phyloP scores from a whole-genome alignment of 176 grass and related monocot genomes.

The Triticum turgidum region DNA sequence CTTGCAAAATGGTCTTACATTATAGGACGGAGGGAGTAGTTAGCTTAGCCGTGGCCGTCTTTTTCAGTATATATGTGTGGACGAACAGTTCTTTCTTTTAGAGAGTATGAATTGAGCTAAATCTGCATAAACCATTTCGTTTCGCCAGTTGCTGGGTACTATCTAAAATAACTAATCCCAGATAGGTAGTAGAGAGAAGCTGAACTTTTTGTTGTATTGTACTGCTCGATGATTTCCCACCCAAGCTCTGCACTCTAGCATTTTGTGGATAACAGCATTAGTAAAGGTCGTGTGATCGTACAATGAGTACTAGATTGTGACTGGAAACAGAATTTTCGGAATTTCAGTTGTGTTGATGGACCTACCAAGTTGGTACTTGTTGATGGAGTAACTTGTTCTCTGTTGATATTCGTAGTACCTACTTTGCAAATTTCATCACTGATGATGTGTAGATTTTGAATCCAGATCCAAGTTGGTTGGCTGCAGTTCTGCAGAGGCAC shows the following conservation, averaged over 20 bases:
- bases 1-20: too few species aligned
- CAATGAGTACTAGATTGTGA: not conserved
- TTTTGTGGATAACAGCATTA: not conserved
- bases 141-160: not conserved
- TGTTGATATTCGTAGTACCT: not conserved
- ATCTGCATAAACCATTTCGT: not conserved
- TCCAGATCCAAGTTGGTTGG: conserved; percentile 20
- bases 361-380: not conserved
- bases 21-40: not conserved
- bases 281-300: not conserved
- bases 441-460: conserved; percentile 29
- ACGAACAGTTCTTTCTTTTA: not conserved
- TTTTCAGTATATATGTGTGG: not conserved
- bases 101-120: not conserved
- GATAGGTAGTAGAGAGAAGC: not conserved
- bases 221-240: not conserved
- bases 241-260: not conserved
- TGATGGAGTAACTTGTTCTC: not conserved
- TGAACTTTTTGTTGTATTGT: not conserved
- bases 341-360: not conserved
- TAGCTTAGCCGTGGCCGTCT: not conserved
- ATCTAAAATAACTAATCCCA: not conserved
- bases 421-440: not conserved
- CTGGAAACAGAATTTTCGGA: not conserved
- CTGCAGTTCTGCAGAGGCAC: not conserved